Base-by-base conservation (phyloP, 192 early-diverging fungal species). In the Funneliformis geosporum region DNA sequence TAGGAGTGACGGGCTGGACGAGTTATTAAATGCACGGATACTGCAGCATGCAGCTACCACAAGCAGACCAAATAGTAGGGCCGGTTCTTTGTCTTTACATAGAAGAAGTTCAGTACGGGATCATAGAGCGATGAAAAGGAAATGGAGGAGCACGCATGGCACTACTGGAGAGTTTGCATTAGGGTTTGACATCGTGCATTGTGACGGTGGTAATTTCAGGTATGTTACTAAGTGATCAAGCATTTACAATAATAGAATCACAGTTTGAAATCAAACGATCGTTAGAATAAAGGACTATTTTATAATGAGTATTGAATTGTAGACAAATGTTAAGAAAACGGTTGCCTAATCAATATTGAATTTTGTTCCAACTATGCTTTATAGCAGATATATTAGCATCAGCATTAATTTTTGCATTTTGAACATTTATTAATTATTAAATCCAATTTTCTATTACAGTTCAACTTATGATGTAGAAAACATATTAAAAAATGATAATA, bases 381-480 rank as follows among this genome's bases (percentile, higher is more conserved):
- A 6, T 55, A 55, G 50, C 6, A 55, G 50, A 33, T 33, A 33
- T 33, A 33, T 33, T 33, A 33, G 33, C 33, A 33, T 2, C 33
- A 33, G 1, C 33, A 18, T 18, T 55, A 18, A 55, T 21, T 55
- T 5, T 16, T 7, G 50, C 5, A 4, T 1, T 1, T 21, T 16
- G 1, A 55, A 55, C 16, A 55, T 55, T 55, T 55, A 55, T 18
- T 55, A n/a, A n/a, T n/a, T 21, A 55, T 21, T 55, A 6, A 21
- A 55, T 21, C 4, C 18, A 21, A 55, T 18, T 55, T 38, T 46
- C 10, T 38, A 8, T 55, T 43, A 25, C 27, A 74, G 73, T 43
- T 76, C 84, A 0, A 40, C 82, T 0, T 85, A 87, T 70, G 80
- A 82, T 28, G 82, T 87, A 11, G 82, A 86, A 25, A 87, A 87